Evolutionary conservation across 2,329 filamentous ascomycete species (phyloP).

Genomic region (Thermochaetoides dissita): DNA sequence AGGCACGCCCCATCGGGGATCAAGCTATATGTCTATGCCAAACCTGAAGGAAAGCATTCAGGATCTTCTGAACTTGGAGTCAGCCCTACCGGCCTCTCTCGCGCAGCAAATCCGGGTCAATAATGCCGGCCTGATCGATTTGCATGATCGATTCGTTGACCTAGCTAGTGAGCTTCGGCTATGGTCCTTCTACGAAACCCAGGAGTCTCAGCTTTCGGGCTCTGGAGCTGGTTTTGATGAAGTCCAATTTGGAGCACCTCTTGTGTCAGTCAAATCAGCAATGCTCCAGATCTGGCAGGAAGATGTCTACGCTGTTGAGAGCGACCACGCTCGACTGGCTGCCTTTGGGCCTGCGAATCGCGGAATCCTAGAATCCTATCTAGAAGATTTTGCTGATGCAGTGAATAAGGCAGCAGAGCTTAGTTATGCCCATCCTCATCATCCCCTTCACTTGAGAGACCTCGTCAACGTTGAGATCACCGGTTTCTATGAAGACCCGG

Average conservation of each 20-base stretch:
- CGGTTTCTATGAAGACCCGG: slow-evolving; percentile 45
- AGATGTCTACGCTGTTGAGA: slow-evolving; percentile 38
- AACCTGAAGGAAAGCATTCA: slow-evolving; percentile 42
- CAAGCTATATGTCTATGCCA: slow-evolving; percentile 46
- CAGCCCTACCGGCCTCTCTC: slow-evolving; percentile 35
- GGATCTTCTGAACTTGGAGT: slow-evolving; percentile 34
- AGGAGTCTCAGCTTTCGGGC: slow-evolving; percentile 42
- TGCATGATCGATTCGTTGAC: slow-evolving; percentile 41
- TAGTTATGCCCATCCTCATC: slow-evolving; percentile 24
- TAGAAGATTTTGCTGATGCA: slow-evolving; percentile 23
- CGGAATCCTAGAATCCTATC: slow-evolving; percentile 30
- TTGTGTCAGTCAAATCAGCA: slow-evolving; percentile 43
- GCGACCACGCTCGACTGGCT: slow-evolving; percentile 39
- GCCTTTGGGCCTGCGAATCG: slow-evolving; percentile 38
- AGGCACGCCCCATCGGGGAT: slow-evolving; percentile 49
- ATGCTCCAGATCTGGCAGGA: slow-evolving; percentile 38
- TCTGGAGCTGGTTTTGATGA: slow-evolving; percentile 25
- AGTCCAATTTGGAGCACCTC: slow-evolving; percentile 44
- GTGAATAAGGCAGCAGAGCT: slow-evolving; percentile 25
- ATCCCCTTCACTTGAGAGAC: slow-evolving; percentile 33
- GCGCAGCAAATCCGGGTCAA: slow-evolving; percentile 37
- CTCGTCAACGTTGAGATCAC: slow-evolving; percentile 43
- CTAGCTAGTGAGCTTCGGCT: slow-evolving; percentile 44
- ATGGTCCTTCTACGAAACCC: slow-evolving; percentile 51
- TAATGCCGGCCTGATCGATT: slow-evolving; percentile 31